Conservation (phyloP, 257 asterid species). For the Verbena officinalis region DNA sequence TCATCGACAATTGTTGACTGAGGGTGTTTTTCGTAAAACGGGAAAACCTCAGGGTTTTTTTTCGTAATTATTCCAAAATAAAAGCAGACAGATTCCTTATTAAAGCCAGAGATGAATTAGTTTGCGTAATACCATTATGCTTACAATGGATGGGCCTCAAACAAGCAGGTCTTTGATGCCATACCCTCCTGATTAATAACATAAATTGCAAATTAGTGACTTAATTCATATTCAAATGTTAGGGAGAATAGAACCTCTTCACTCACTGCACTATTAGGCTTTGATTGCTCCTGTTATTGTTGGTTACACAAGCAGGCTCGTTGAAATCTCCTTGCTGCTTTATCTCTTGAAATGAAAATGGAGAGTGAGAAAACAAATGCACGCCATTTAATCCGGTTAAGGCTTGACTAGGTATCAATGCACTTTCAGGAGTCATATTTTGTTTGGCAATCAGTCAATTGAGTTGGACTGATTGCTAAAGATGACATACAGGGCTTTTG, state of each 20-base stretch:
- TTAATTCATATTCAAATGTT: background rate
- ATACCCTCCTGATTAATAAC: constrained; percentile 57
- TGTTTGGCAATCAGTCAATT: constrained; percentile 45
- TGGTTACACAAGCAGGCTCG: constrained; percentile 33
- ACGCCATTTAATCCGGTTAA: constrained; percentile 70
- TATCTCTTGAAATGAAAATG: constrained; percentile 58
- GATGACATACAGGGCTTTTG: constrained; percentile 20
- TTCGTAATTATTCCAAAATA: too few relatives aligned
- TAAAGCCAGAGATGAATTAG: background rate
- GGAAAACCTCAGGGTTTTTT: too few relatives aligned
- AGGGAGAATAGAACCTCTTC: constrained; percentile 21
- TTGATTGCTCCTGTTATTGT: constrained; percentile 38
- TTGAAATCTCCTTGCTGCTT: constrained; percentile 43
- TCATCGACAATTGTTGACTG: too few relatives aligned
- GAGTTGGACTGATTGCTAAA: constrained; percentile 59
- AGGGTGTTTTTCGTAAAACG: too few relatives aligned
- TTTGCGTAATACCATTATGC: constrained; percentile 47
- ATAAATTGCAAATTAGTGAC: constrained; percentile 9
- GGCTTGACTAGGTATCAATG: constrained; percentile 47
- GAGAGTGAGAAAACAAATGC: constrained; percentile 65
- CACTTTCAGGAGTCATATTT: constrained; percentile 54
- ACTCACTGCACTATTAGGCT: constrained; percentile 57
- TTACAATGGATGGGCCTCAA: constrained; percentile 75
- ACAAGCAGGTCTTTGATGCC: constrained; percentile 85
- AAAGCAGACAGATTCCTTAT: background rate